Conservation (phyloP, 1,284 basidiomycete genomes). For the Pascua sp. region DNA sequence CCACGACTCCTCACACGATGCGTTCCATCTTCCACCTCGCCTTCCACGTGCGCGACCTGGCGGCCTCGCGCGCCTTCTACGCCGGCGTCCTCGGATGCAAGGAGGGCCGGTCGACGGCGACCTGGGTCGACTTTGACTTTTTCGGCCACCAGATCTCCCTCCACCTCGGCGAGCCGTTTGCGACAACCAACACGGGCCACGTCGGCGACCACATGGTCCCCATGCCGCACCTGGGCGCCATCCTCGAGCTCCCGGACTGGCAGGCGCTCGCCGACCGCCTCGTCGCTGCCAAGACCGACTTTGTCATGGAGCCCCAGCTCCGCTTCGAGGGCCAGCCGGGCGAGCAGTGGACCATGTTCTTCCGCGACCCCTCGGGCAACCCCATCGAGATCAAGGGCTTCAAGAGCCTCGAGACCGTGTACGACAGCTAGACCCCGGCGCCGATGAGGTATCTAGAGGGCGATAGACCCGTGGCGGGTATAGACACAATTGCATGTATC, state of each 20-base stretch:
- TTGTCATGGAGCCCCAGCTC: constrained; percentile 20
- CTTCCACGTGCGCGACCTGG: constrained; percentile 19
- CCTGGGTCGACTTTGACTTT: constrained; percentile 23
- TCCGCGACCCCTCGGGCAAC: constrained; percentile 20
- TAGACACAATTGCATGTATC: too few species aligned
- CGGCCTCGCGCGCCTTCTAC: constrained; percentile 15
- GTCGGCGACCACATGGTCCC: constrained; percentile 24
- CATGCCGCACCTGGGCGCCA: constrained; percentile 21
- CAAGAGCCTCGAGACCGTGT: constrained; percentile 16
- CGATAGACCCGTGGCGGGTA: too few species aligned
- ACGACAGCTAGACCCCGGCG: constrained; percentile 6
- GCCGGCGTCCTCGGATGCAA: constrained; percentile 13
- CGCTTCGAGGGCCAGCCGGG: constrained; percentile 20
- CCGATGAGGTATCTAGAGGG: too few species aligned
- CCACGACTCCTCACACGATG: too few species aligned
- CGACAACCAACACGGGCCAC: constrained; percentile 18
- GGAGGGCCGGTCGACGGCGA: constrained; percentile 18
- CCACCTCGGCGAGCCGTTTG: constrained; percentile 20
- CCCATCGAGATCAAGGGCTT: constrained; percentile 23
- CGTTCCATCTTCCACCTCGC: constrained; percentile 22
- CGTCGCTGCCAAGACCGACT: constrained; percentile 13
- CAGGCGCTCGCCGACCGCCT: constrained; percentile 12
- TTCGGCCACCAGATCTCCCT: constrained; percentile 22
- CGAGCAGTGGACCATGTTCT: constrained; percentile 25
- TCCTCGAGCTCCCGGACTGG: constrained; percentile 17